A percentile compares a stretch with the other conserved stretches of the same genome.
phyloP scores from a whole-genome alignment of 495 filamentous ascomycete species.

The Aspergillus bertholletiae region DNA sequence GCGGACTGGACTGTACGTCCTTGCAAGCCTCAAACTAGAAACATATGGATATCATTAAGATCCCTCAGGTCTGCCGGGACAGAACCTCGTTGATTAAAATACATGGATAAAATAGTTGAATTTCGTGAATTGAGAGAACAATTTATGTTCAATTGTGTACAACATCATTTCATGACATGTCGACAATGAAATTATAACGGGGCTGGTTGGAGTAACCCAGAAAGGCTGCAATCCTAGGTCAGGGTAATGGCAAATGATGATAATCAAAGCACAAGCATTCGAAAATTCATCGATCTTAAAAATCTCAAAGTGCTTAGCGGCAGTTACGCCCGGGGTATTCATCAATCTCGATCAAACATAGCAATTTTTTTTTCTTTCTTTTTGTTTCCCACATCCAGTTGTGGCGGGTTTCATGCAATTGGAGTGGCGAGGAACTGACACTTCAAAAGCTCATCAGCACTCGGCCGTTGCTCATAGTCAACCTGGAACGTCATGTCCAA shows the following conservation, averaged over 20 bases:
- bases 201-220: conserved; percentile 3
- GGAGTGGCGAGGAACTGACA: conserved; percentile 73
- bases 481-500: conserved; percentile 88
- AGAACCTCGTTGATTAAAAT: neutral
- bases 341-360: conserved; percentile 13
- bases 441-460: conserved; percentile 81
- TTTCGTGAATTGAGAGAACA: neutral
- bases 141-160: neutral
- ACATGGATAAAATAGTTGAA: neutral
- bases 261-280: neutral
- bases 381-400: neutral
- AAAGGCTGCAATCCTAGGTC: neutral
- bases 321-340: conserved; percentile 4
- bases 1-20: neutral
- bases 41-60: no score
- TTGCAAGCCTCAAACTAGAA: neutral
- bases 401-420: conserved; percentile 39
- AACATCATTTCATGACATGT: neutral
- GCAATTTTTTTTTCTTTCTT: no score
- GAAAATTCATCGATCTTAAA: neutral
- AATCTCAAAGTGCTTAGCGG: neutral
- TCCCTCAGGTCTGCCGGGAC: neutral
- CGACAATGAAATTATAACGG: neutral
- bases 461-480: conserved; percentile 87
- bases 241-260: neutral